Conservation (phyloP, 2,329 filamentous ascomycete genomes). For the Ascochyta viciae-villosae region DNA sequence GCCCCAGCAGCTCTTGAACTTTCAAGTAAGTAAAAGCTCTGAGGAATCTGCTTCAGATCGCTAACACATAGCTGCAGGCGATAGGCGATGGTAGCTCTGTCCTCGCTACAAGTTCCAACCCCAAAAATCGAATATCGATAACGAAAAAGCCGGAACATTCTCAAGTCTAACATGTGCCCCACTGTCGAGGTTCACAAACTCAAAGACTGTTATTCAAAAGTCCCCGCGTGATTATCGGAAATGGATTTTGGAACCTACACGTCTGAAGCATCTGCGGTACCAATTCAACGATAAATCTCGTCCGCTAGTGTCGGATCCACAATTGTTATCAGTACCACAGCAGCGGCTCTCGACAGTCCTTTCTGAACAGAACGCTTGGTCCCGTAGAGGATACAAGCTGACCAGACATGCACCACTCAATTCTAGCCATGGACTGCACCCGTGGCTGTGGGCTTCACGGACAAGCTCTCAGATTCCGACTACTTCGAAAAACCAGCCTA, state of each 20-base stretch:
- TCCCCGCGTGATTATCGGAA: background rate
- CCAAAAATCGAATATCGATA: background rate
- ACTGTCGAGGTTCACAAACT: conserved; percentile 2
- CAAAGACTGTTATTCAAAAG: background rate
- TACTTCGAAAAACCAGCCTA: too few relatives aligned
- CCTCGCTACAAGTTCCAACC: conserved; percentile 7
- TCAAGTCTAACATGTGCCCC: background rate
- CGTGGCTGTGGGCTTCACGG: background rate
- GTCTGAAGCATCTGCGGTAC: background rate
- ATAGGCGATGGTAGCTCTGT: conserved; percentile 8
- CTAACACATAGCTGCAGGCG: background rate
- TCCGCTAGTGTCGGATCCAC: background rate
- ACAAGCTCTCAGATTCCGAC: background rate
- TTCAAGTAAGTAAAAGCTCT: background rate
- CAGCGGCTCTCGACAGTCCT: background rate
- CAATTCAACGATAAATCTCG: background rate
- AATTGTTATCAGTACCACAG: background rate
- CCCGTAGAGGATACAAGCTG: conserved; percentile 2
- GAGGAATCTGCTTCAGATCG: background rate
- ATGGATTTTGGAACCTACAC: background rate
- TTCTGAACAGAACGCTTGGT: background rate
- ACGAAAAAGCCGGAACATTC: background rate
- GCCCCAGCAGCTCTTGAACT: background rate
- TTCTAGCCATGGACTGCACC: background rate
- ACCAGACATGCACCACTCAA: background rate